A percentile compares a stretch with the other conserved stretches of the same genome.
Evolutionary conservation across 208 protist genomes (phyloP).

Genomic region (Acanthamoeba castellanii): DNA sequence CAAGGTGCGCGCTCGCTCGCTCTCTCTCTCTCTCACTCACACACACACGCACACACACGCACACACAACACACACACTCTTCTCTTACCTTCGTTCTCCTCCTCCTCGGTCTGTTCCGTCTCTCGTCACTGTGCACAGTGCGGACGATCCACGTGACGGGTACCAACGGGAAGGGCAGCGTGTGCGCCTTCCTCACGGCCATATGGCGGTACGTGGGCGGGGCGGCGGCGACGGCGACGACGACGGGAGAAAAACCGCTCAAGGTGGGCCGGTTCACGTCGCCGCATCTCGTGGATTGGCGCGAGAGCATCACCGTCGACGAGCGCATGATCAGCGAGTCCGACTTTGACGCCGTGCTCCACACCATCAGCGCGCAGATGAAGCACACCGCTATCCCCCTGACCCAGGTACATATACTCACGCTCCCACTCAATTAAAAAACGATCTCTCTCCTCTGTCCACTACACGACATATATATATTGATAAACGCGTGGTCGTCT

Average conservation of each 20-base stretch:
- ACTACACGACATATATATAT: too few relatives aligned
- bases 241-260: too few relatives aligned
- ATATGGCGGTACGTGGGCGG: background rate
- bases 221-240: too few relatives aligned
- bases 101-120: too few relatives aligned
- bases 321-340: background rate
- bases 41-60: too few relatives aligned
- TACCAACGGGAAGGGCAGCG: constrained; percentile 55
- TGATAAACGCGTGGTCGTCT: too few relatives aligned
- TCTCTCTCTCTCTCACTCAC: too few relatives aligned
- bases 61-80: background rate
- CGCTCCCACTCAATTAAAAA: too few relatives aligned
- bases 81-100: too few relatives aligned
- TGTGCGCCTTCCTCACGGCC: constrained; percentile 38
- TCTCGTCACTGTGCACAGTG: too few relatives aligned
- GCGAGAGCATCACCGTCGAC: constrained; percentile 46
- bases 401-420: background rate
- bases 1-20: background rate
- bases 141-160: constrained; percentile 5
- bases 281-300: constrained; percentile 24
- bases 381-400: background rate
- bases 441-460: too few relatives aligned
- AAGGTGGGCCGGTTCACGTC: constrained; percentile 52
- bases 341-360: background rate
- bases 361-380: background rate